These are phyloP conservation scores for Amylostereum areolatum DNA, from an alignment of 1,284 basidiomycete species.

Conservation along the genomic window DNA sequence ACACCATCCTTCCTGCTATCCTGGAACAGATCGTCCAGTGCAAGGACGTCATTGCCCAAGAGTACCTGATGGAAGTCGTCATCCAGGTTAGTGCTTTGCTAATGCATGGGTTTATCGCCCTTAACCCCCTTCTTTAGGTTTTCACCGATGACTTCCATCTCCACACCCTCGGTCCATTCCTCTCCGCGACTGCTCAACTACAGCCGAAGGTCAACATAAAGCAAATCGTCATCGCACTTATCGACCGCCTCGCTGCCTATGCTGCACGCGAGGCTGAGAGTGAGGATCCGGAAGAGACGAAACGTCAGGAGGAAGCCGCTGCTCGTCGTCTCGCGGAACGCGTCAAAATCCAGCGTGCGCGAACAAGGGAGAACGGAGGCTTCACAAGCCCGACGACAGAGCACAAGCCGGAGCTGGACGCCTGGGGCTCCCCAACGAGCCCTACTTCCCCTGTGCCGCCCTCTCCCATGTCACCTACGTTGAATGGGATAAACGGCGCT, in stretches of 20 bases:
- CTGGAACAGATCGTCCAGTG: conserved; percentile 95
- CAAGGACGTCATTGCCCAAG: conserved; percentile 95
- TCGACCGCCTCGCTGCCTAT: conserved; percentile 91
- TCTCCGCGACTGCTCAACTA: conserved; percentile 88
- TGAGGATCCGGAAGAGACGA: conserved; percentile 89
- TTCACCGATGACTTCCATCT: conserved; percentile 97
- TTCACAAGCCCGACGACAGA: conserved; percentile 15
- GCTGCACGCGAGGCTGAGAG: conserved; percentile 91
- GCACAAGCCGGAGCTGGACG: conserved; percentile 14
- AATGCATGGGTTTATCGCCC: not conserved
- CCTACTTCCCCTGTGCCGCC: not conserved
- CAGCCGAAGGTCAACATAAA: conserved; percentile 97
- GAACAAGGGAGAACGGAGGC: conserved; percentile 44
- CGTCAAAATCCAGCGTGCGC: conserved; percentile 69
- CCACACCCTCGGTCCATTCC: conserved; percentile 86
- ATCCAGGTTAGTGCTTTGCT: conserved; percentile 64
- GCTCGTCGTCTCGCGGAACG: conserved; percentile 80
- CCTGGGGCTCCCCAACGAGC: conserved; percentile 22
- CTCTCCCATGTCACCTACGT: conserved; percentile 6
- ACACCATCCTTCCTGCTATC: conserved; percentile 80
- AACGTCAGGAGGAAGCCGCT: conserved; percentile 85
- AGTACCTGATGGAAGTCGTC: conserved; percentile 97
- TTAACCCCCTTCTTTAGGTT: conserved; percentile 44
- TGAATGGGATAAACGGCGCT: conserved; percentile 17
- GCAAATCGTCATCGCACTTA: conserved; percentile 90